A percentile compares a stretch with the other conserved stretches of the same genome.
These are phyloP conservation scores for Verticillium alfalfae DNA, from an alignment of 2,329 filamentous ascomycete genomes.

Conservation along the genomic window DNA sequence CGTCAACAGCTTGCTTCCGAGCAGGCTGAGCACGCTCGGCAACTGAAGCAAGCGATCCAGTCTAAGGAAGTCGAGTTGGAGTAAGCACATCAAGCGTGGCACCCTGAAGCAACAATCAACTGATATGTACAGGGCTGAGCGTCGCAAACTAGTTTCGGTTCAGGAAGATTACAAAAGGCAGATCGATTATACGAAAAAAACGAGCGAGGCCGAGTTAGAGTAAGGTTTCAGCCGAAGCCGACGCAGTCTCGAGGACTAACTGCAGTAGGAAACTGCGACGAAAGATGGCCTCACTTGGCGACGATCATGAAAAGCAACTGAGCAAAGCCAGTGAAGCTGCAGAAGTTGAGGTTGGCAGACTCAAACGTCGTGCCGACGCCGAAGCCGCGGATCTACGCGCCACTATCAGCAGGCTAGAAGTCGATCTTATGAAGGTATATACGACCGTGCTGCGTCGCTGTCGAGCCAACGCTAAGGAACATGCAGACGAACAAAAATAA, in stretches of 20 bases:
- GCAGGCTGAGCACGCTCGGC: conserved; percentile 20
- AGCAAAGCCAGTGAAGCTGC: conserved; percentile 40
- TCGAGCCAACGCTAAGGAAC: neutral
- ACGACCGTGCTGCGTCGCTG: neutral
- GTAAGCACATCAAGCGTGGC: neutral
- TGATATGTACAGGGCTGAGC: neutral
- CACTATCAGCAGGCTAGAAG: conserved; percentile 56
- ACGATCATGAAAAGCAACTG: conserved; percentile 32
- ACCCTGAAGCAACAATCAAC: neutral
- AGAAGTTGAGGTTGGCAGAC: conserved; percentile 43
- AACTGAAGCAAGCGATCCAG: conserved; percentile 27
- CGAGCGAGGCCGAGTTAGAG: neutral
- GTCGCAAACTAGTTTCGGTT: conserved; percentile 4
- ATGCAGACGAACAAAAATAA: conserved; percentile 53
- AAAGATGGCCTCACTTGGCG: conserved; percentile 7
- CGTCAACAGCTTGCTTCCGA: conserved; percentile 9
- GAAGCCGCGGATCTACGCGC: conserved; percentile 59
- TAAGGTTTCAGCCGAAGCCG: neutral
- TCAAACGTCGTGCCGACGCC: conserved; percentile 46
- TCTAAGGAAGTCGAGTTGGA: neutral
- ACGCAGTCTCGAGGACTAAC: neutral
- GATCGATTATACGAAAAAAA: neutral
- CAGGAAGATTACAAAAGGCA: conserved; percentile 7
- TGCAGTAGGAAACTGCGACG: conserved; percentile 6
- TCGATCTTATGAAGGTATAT: conserved; percentile 53